Evolutionary conservation across 73 alveolate species (phyloP).

Genomic region (Breviolum minutum): DNA sequence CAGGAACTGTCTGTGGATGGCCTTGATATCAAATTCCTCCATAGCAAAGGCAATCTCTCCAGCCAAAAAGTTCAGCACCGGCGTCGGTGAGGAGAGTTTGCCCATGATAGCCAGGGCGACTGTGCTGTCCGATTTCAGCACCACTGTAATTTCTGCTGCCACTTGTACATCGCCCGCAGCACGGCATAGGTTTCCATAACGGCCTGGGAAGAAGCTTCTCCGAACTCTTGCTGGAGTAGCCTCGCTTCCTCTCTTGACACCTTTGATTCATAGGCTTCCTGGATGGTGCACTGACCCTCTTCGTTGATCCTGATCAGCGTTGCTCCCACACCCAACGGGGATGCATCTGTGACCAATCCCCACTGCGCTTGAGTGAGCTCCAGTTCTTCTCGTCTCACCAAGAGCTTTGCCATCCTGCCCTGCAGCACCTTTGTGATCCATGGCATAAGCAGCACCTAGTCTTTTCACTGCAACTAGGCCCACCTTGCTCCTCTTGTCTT

Average conservation of each 20-base stretch:
- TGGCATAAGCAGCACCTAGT: neutral
- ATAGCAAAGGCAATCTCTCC: neutral
- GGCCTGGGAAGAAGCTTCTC: neutral
- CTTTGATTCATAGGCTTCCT: neutral
- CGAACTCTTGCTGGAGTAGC: neutral
- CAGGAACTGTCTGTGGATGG: neutral
- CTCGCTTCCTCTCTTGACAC: neutral
- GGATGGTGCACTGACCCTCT: too few relatives aligned
- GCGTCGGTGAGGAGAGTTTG: neutral
- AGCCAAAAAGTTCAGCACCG: neutral
- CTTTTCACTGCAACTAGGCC: constrained; percentile 1
- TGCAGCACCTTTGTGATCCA: neutral
- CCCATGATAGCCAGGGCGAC: constrained; percentile 24
- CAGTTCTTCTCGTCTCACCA: neutral
- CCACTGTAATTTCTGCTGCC: neutral
- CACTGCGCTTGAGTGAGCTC: neutral
- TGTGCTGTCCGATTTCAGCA: neutral
- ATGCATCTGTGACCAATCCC: constrained; percentile 4
- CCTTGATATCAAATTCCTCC: neutral
- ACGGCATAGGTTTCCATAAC: constrained; percentile 2
- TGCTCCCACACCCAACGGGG: constrained; percentile 29
- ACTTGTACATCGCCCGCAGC: neutral
- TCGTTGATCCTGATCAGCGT: neutral
- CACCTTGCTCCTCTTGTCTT: neutral
- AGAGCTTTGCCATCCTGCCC: neutral